phyloP scores from a whole-genome alignment of 257 asterid genomes.

The Eucommia ulmoides region DNA sequence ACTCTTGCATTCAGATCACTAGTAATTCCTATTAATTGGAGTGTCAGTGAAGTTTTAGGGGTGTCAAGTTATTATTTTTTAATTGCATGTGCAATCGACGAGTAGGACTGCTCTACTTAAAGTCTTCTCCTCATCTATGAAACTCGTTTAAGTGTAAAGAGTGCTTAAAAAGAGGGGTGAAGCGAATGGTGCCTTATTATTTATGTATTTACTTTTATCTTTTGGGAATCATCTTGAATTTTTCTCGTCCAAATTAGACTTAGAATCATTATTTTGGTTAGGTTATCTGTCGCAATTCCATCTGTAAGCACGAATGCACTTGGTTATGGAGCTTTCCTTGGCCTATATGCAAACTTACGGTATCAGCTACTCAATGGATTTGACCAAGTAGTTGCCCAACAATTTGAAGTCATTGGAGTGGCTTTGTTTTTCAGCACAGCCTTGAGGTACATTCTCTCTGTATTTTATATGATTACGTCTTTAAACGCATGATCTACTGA shows the following conservation, averaged over 20 bases:
- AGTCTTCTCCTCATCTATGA: too few species aligned
- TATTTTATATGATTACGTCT: background rate
- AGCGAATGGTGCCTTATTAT: too few species aligned
- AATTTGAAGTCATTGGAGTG: conserved; percentile 94
- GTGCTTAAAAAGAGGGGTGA: too few species aligned
- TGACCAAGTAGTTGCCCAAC: conserved; percentile 51
- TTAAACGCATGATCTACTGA: background rate
- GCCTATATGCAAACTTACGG: conserved; percentile 80
- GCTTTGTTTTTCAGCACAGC: conserved; percentile 70
- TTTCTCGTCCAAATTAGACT: conserved; percentile 4
- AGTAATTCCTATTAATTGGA: too few species aligned
- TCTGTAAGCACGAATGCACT: conserved; percentile 85
- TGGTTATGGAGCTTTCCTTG: conserved; percentile 97
- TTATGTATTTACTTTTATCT: too few species aligned
- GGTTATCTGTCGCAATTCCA: conserved; percentile 78
- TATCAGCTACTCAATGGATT: conserved; percentile 86
- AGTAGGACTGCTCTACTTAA: too few species aligned
- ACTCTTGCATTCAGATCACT: too few species aligned
- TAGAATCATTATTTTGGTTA: conserved; percentile 12
- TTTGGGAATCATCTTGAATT: too few species aligned
- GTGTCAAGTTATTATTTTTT: too few species aligned
- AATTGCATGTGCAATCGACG: too few species aligned
- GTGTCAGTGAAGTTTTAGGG: too few species aligned
- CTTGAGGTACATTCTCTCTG: conserved; percentile 44
- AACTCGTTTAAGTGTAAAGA: too few species aligned